These are phyloP conservation scores for Candida tallmaniae DNA, from an alignment of 805 yeast species.

Conservation along the genomic window DNA sequence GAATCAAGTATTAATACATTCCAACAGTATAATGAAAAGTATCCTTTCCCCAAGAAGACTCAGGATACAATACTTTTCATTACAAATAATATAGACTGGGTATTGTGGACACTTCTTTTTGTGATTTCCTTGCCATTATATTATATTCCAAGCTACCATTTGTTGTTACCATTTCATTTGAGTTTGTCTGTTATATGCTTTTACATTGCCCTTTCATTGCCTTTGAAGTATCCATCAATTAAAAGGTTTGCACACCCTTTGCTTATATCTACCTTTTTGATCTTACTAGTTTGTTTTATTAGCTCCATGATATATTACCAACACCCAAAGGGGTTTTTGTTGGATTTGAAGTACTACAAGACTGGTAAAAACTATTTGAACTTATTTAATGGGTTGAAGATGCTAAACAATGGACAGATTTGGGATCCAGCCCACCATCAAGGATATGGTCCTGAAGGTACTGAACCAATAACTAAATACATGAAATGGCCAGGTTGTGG, in stretches of 20 bases:
- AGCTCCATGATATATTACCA: slow-evolving; percentile 49
- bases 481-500: slow-evolving; percentile 76
- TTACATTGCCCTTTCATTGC: slow-evolving; percentile 43
- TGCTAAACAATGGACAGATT: slow-evolving; percentile 24
- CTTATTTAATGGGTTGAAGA: slow-evolving; percentile 43
- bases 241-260: slow-evolving; percentile 67
- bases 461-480: slow-evolving; percentile 22
- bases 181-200: slow-evolving; percentile 57
- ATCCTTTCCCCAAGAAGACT: slow-evolving; percentile 14
- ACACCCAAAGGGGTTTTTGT: slow-evolving; percentile 45
- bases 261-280: slow-evolving; percentile 57
- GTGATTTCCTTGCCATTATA: slow-evolving; percentile 58
- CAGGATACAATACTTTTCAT: slow-evolving; percentile 31
- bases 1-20: background rate
- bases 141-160: slow-evolving; percentile 43
- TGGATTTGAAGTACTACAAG: slow-evolving; percentile 50
- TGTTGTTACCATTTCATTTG: slow-evolving; percentile 59
- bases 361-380: slow-evolving; percentile 65
- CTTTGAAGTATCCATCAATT: slow-evolving; percentile 40
- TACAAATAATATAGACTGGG: slow-evolving; percentile 51
- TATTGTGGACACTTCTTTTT: slow-evolving; percentile 43
- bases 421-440: too few species aligned
- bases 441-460: too few species aligned
- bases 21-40: slow-evolving; percentile 2
- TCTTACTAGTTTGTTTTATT: slow-evolving; percentile 60